Base-by-base conservation (phyloP, 192 early-diverging fungal genomes). In the Kickxella alabastrina region DNA sequence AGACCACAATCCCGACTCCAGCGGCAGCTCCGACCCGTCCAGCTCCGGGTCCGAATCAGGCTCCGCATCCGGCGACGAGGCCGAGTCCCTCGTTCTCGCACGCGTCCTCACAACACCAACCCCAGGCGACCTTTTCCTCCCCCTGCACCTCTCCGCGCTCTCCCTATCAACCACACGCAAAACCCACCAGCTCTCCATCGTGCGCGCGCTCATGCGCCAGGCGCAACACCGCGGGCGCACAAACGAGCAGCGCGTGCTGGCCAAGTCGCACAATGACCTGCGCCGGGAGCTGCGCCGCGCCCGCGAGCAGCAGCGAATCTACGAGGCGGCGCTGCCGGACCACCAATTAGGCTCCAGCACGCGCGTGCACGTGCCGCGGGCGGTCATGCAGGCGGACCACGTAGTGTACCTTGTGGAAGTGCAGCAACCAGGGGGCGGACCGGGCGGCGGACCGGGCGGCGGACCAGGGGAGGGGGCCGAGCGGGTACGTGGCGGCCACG, bases 51-150 rank as follows among this genome's bases (percentile, higher is more conserved):
- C 0, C 26, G 28, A 31, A 19, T n/a, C n/a, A n/a, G 13, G 28
- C 32, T 6, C 32, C 21, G 2, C 29, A 10, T 65, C 62, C 2
- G 59, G 37, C 3, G 63, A 65, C 25, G 68, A 58, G 36, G 63
- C 60, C 22, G 68, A 67, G 52, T 60, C 65, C 14, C 65, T 77
- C 26, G 60, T 60, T 10, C 49, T 76, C 10, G 68, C 67, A 23
- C 65, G 77, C 0, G 76, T 81, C 31, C 66, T 87, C 1, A 75
- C 79, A 43, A 62, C 81, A 24, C 82, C 85, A 0, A 73, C 85
- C 13, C 87, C 86, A 0, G 86, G 85, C 23, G 87, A 87, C 54
- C 57, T 90, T 42, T 77, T 90, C 21, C 58, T 88, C 12, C 74
- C 79, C 9, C 41, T 62, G 46, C 77, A 82, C 46, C 71, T 84